These are phyloP conservation scores for Thermomyces lanuginosus DNA, from an alignment of 2,329 filamentous ascomycete species.

Conservation along the genomic window DNA sequence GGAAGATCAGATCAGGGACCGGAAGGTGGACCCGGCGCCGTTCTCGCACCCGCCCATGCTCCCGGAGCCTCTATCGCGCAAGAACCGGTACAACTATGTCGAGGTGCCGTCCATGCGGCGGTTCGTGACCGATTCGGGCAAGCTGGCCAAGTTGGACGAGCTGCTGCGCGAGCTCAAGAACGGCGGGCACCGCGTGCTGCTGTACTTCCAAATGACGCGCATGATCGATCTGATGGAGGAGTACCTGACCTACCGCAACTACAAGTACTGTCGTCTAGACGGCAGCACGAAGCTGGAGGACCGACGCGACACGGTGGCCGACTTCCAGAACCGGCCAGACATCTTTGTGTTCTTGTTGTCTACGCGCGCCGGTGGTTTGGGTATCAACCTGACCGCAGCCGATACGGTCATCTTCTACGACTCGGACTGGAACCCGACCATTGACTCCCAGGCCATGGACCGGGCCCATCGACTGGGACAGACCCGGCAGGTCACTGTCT, in stretches of 20 bases:
- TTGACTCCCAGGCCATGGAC: conserved; percentile 98
- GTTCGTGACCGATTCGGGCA: conserved; percentile 95
- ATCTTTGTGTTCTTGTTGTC: conserved; percentile 96
- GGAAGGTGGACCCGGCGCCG: conserved; percentile 45
- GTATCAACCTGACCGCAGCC: conserved; percentile 91
- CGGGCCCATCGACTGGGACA: conserved; percentile 94
- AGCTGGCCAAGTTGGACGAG: conserved; percentile 78
- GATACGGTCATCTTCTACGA: conserved; percentile 99
- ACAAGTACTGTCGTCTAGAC: conserved; percentile 93
- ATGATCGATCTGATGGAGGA: conserved; percentile 99
- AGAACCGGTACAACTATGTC: conserved; percentile 76
- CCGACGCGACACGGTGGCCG: conserved; percentile 83
- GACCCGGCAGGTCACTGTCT: conserved; percentile 89
- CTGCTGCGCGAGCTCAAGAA: conserved; percentile 81
- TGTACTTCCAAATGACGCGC: conserved; percentile 99
- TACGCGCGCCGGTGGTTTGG: conserved; percentile 89
- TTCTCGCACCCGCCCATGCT: conserved; percentile 52
- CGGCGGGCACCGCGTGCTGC: conserved; percentile 75
- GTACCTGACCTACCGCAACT: conserved; percentile 95
- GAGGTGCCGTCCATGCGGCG: conserved; percentile 89
- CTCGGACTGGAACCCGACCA: conserved; percentile 97
- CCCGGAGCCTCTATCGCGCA: conserved; percentile 62
- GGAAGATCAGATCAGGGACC: conserved; percentile 58
- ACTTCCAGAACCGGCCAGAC: conserved; percentile 86
- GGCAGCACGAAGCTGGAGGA: conserved; percentile 96